Conservation (phyloP, 305 asterid genomes). For the Fraxinus albicans region DNA sequence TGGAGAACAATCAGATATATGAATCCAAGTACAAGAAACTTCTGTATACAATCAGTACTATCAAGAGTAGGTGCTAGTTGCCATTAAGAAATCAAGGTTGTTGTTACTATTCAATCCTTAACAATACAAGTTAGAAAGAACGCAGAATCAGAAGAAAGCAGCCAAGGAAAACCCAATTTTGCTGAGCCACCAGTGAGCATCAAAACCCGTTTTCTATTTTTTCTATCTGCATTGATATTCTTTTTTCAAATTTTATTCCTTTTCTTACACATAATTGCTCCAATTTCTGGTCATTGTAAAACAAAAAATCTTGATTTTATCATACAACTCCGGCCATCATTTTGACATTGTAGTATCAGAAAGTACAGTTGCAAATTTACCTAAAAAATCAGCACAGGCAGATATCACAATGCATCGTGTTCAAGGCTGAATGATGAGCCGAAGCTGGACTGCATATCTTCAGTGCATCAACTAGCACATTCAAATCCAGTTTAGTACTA, state of each 20-base stretch:
- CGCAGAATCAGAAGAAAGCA: conserved; percentile 23
- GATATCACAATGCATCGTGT: conserved; percentile 9
- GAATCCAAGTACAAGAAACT: neutral
- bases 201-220: conserved; percentile 6
- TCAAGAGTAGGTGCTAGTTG: neutral
- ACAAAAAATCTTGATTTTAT: conserved; percentile 3
- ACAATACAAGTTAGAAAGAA: conserved; percentile 23
- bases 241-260: conserved; percentile 24
- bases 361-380: conserved; percentile 19
- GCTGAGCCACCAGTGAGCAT: neutral
- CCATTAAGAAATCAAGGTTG: neutral
- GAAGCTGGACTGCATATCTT: conserved; percentile 14
- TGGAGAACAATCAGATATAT: neutral
- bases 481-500: conserved; percentile 27
- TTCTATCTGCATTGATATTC: conserved; percentile 18
- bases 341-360: neutral
- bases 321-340: neutral
- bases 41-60: neutral
- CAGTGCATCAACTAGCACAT: conserved; percentile 10
- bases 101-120: conserved; percentile 20
- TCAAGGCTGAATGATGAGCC: conserved; percentile 22
- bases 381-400: conserved; percentile 12
- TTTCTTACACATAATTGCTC: conserved; percentile 17
- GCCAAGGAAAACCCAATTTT: neutral
- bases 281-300: conserved; percentile 29